Base-by-base conservation (phyloP, 257 asterid genomes). In the Nicotiana sylvestris region DNA sequence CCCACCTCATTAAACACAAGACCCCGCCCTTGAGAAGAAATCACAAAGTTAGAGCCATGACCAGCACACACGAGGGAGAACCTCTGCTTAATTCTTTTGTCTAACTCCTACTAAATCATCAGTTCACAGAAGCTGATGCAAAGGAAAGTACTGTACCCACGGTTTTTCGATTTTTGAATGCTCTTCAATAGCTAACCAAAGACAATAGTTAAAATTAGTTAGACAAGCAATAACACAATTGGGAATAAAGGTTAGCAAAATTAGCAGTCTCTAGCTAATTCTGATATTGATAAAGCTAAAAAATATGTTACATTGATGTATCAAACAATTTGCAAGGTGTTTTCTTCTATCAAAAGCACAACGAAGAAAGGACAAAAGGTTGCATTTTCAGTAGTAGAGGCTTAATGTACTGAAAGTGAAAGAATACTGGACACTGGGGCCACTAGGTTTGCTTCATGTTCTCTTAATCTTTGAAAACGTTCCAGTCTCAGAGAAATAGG, bases 401-500 rank as follows among this genome's bases (percentile, higher is more conserved):
- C 18, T n/a, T 69, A 39, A 29, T 69, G 35, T 5, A 74, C 43
- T 6, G 39, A 2, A 27, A 21, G 4, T 25, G 80, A 2, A 72
- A 25, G 43, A 39, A 25, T 25, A n/a, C 80, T 12, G 80, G 4
- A 49, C 43, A 49, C 4, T 11, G 76, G 12, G 0, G n/a, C 9
- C 32, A 25, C 4, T 27, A 11, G 35, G 64, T 56, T 9, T 29
- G 58, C 84, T 87, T 89, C 90, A 90, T 2, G 85, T 81, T 81
- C 92, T 89, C 93, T 92, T 96, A 83, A 94, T 94, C 94, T 92
- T 94, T 2, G 99, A 94, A 87, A 96, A 96, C 5, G 97, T 91
- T 55, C 99, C 98, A 16, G 94, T 93, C 85, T 94, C 97, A 1
- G 99, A 96, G 81, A 96, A 96, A 80, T 96, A 96, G 6, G 99